These are phyloP conservation scores for Phytophthora ramorum DNA, from an alignment of 352 stramenopile genomes.

Conservation along the genomic window DNA sequence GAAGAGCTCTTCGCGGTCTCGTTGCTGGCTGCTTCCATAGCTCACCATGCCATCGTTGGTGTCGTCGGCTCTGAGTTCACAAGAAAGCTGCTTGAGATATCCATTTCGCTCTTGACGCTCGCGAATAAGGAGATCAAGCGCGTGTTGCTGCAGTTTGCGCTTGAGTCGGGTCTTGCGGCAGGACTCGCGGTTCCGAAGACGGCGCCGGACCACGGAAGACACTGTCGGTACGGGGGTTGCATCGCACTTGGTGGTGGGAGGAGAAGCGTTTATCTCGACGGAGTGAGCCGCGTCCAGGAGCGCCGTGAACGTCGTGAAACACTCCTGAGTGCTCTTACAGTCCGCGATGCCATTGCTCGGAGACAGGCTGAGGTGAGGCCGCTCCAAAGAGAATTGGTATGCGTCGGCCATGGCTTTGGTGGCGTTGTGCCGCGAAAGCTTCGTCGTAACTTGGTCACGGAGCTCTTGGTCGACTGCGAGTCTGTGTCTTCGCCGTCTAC, in stretches of 20 bases:
- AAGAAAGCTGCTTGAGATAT: conserved; percentile 42
- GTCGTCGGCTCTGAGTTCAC: conserved; percentile 10
- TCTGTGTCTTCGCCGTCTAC: conserved; percentile 3
- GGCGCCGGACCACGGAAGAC: conserved; percentile 28
- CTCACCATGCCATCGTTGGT: background rate
- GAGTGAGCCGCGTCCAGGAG: conserved; percentile 35
- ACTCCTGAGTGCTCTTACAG: conserved; percentile 6
- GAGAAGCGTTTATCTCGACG: conserved; percentile 5
- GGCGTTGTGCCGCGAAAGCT: background rate
- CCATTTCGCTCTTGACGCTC: conserved; percentile 39
- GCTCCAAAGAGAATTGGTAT: conserved; percentile 14
- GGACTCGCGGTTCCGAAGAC: conserved; percentile 50
- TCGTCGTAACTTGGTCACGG: conserved; percentile 23
- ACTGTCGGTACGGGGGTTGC: background rate
- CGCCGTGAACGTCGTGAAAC: conserved; percentile 31
- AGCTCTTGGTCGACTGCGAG: conserved; percentile 6
- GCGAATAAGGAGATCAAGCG: conserved; percentile 28
- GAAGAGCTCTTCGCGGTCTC: conserved; percentile 12
- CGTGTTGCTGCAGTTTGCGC: conserved; percentile 48
- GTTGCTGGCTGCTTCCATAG: background rate
- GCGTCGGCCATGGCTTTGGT: conserved; percentile 7
- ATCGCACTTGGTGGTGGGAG: conserved; percentile 1
- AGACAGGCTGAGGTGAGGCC: conserved; percentile 17
- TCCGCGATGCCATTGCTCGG: background rate
- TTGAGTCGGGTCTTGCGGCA: conserved; percentile 59